A percentile compares a stretch with the other conserved stretches of the same genome.
Evolutionary conservation across 2,329 filamentous ascomycete species (phyloP).

Genomic region (Phialemoniopsis sp.): DNA sequence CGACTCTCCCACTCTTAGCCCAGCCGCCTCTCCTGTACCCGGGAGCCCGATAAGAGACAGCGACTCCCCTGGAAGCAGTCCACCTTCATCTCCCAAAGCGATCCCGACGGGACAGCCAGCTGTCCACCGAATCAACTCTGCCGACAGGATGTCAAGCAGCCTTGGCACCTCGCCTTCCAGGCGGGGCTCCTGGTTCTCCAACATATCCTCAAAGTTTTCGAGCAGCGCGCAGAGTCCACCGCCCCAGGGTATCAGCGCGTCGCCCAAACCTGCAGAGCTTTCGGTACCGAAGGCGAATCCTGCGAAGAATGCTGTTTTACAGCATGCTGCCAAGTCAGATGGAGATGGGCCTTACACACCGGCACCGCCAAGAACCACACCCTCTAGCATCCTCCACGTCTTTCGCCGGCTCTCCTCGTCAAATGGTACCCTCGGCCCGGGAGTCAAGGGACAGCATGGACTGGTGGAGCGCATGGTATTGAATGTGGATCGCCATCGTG

Average conservation of each 20-base stretch:
- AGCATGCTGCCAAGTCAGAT: constrained; percentile 49
- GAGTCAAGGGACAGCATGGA: constrained; percentile 52
- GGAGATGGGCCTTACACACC: constrained; percentile 67
- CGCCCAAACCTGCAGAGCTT: constrained; percentile 34
- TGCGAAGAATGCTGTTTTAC: constrained; percentile 55
- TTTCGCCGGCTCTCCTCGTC: constrained; percentile 78
- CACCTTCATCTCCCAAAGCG: constrained; percentile 13
- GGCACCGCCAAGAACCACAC: constrained; percentile 64
- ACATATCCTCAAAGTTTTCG: constrained; percentile 85
- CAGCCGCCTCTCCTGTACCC: too few relatives aligned
- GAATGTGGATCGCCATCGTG: constrained; percentile 78
- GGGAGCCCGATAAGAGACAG: not conserved
- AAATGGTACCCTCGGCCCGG: constrained; percentile 39
- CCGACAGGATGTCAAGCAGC: constrained; percentile 23
- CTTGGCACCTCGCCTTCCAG: constrained; percentile 36
- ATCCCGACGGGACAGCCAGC: constrained; percentile 21
- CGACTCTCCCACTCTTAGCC: too few relatives aligned
- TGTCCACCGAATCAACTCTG: constrained; percentile 23
- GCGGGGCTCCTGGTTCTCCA: constrained; percentile 88
- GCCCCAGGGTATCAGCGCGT: constrained; percentile 15
- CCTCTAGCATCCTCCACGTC: constrained; percentile 75
- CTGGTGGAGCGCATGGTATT: constrained; percentile 76
- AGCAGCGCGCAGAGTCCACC: constrained; percentile 21
- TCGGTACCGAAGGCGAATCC: constrained; percentile 44
- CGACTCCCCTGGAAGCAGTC: not conserved